Conservation (phyloP, 306 rosid species). For the Acacia crassicarpa region DNA sequence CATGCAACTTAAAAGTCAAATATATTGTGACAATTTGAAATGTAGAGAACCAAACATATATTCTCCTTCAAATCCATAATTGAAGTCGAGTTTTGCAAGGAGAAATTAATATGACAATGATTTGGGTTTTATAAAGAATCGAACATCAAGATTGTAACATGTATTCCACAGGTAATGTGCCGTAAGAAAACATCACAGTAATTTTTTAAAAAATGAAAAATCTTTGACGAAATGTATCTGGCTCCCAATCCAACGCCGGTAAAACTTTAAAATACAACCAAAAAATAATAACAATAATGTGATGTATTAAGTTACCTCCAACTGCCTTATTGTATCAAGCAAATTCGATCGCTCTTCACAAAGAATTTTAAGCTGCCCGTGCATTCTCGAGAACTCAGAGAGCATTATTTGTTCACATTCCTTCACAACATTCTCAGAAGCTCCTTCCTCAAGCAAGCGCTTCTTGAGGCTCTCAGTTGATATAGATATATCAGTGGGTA, state of each 20-base stretch:
- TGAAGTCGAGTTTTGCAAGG: background rate
- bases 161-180: conserved; percentile 10
- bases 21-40: conserved; percentile 1
- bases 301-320: conserved; percentile 66
- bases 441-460: conserved; percentile 78
- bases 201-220: background rate
- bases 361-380: conserved; percentile 61
- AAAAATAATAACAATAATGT: background rate
- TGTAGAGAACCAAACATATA: background rate
- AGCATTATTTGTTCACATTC: conserved; percentile 94
- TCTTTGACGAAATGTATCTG: background rate
- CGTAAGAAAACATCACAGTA: background rate
- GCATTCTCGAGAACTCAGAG: conserved; percentile 74
- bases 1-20: background rate
- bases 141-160: background rate
- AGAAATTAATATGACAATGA: background rate
- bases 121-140: conserved; percentile 1
- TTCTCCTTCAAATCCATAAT: conserved; percentile 4
- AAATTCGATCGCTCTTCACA: conserved; percentile 69
- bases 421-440: conserved; percentile 59
- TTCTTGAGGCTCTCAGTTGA: conserved; percentile 73
- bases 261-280: background rate
- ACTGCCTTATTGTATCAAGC: conserved; percentile 82
- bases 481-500: conserved; percentile 45
- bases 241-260: background rate